Evolutionary conservation across 495 filamentous ascomycete species (phyloP).

Genomic region (Pseudevernia furfuracea): DNA sequence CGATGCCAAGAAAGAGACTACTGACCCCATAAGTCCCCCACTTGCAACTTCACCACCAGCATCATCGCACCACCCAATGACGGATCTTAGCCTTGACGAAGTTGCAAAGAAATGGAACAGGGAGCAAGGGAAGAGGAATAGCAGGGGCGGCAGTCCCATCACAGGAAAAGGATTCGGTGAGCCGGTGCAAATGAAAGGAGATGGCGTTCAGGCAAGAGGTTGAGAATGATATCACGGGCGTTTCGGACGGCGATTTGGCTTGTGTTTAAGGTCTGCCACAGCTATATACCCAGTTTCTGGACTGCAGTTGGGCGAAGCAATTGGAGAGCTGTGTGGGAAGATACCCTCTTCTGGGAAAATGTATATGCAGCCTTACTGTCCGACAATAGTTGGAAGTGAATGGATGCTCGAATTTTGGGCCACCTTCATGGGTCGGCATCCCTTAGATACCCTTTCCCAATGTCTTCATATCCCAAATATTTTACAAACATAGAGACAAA

Average conservation of each 20-base stretch:
- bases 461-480: background rate
- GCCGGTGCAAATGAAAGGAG: constrained; percentile 6
- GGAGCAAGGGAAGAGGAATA: constrained; percentile 11
- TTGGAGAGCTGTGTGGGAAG: background rate
- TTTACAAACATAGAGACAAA: background rate
- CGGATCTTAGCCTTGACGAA: constrained; percentile 11
- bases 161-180: constrained; percentile 1
- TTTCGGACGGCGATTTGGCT: background rate
- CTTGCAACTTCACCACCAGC: constrained; percentile 14
- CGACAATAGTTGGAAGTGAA: background rate
- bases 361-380: background rate
- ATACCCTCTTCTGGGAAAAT: background rate
- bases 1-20: background rate
- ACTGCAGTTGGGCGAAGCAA: background rate
- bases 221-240: background rate
- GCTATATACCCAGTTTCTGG: background rate
- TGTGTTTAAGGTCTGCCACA: background rate
- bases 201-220: background rate
- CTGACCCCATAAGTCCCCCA: constrained; percentile 1
- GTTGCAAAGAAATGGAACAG: constrained; percentile 18
- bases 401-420: background rate
- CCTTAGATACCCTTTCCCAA: constrained; percentile 2
- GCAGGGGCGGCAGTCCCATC: background rate
- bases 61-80: background rate
- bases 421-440: background rate